Evolutionary conservation across 2,329 filamentous ascomycete genomes (phyloP).

Genomic region (Talaromyces sp.): DNA sequence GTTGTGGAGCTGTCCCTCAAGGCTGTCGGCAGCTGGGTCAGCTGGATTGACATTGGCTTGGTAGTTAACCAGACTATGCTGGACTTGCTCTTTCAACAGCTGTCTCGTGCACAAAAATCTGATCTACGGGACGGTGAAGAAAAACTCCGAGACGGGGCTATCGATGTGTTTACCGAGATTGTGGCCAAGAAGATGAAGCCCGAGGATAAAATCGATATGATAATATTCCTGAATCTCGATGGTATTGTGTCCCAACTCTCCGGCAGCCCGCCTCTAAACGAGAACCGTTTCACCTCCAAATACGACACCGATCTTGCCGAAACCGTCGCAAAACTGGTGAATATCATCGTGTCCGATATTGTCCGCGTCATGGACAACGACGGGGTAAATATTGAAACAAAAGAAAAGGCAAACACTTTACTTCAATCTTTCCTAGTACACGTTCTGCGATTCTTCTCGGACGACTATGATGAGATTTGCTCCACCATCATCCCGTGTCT

Average conservation of each 20-base stretch:
- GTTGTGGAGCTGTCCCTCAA: constrained; percentile 85
- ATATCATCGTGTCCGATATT: constrained; percentile 81
- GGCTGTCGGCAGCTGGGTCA: constrained; percentile 94
- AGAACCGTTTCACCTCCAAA: constrained; percentile 72
- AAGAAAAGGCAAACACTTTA: constrained; percentile 72
- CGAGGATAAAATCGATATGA: constrained; percentile 84
- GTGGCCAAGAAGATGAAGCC: constrained; percentile 97
- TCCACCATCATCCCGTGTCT: constrained; percentile 91
- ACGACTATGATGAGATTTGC: constrained; percentile 97
- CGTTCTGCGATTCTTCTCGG: constrained; percentile 88
- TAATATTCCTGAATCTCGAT: constrained; percentile 81
- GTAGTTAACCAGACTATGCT: constrained; percentile 89
- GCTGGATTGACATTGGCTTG: constrained; percentile 95
- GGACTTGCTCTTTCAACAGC: constrained; percentile 75
- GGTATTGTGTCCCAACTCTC: constrained; percentile 83
- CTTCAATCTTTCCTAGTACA: constrained; percentile 81
- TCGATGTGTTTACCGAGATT: constrained; percentile 93
- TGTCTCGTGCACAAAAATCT: constrained; percentile 65
- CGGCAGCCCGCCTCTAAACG: constrained; percentile 72
- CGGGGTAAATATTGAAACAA: constrained; percentile 55
- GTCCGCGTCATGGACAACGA: constrained; percentile 78
- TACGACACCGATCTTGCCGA: constrained; percentile 97
- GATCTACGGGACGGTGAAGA: constrained; percentile 66
- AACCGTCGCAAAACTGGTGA: constrained; percentile 90
- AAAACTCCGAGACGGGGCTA: constrained; percentile 81